Conservation (phyloP, 1,139 yeast genomes). For the Yamadazyma pseudoaaseri region DNA sequence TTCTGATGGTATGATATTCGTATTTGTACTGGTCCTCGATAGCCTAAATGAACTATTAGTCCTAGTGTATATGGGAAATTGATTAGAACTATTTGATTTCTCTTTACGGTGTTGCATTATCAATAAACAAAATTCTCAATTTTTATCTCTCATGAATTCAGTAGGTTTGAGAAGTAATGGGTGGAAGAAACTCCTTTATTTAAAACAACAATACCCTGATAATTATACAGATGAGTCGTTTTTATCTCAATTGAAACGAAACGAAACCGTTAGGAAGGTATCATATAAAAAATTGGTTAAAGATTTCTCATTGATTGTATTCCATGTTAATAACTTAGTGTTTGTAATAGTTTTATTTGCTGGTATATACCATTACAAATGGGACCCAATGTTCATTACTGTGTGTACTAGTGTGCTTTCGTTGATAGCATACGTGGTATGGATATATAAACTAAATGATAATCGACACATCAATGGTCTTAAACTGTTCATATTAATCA, state of each 20-base stretch:
- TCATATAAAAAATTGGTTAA: constrained; percentile 59
- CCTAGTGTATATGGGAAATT: constrained; percentile 13
- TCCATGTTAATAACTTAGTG: constrained; percentile 62
- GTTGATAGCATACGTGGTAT: constrained; percentile 26
- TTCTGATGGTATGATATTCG: constrained; percentile 13
- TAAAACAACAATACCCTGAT: constrained; percentile 85
- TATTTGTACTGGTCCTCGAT: constrained; percentile 28
- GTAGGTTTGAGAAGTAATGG: constrained; percentile 2
- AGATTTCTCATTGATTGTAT: constrained; percentile 69
- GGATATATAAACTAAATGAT: constrained; percentile 11
- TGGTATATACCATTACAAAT: constrained; percentile 47
- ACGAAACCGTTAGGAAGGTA: constrained; percentile 70
- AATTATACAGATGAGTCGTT: constrained; percentile 84
- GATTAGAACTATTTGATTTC: constrained; percentile 3
- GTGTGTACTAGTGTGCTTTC: constrained; percentile 22
- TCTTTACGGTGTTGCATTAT: background rate
- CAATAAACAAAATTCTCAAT: background rate
- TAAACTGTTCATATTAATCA: constrained; percentile 53
- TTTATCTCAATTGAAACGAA: constrained; percentile 72
- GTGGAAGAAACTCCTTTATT: constrained; percentile 90
- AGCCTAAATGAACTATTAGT: constrained; percentile 18
- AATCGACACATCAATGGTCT: constrained; percentile 10
- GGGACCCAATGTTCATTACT: constrained; percentile 46
- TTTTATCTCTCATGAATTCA: constrained; percentile 1
- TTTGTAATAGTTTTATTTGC: constrained; percentile 63